Base-by-base conservation (phyloP, 495 filamentous ascomycete species). In the Tuber aestivum region DNA sequence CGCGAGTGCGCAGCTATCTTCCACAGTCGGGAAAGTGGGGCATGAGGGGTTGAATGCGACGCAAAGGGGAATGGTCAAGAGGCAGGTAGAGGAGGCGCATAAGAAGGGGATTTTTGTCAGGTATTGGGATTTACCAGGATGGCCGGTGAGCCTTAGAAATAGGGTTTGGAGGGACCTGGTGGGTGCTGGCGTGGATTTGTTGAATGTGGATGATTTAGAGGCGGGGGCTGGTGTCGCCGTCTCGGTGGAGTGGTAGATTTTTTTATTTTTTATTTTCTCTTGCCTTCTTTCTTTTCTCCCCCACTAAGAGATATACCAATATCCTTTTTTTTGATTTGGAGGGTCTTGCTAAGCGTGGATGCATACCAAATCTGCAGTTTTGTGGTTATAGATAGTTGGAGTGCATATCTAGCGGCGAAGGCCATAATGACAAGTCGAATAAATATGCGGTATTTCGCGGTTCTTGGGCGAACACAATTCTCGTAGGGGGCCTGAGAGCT, bases 131-230 rank as follows among this genome's bases (percentile, higher is more conserved):
- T 80, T 91, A 37, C 93, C 93, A 0, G 83, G 84, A 74, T 96
- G 93, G 93, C 93, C 93, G 18, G 83, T 91, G 35, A 87, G 88
- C 69, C 77, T 90, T 78, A 85, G 93, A 65, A 91, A 95, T 83
- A 86, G 88, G 75, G 84, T 96, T 27, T 96, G 93, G 93, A 84
- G 89, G 70, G 86, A 91, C 5, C 82, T 97, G n/a, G 86, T 90
- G 41, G 84, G 86, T 68, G 92, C 93, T 78, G 93, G 92, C 0
- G 90, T 91, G 32, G 89, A 90, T 70, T 84, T 94, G 61, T 83
- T 96, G 71, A 95, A 94, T 84, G 92, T 90, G 0, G 93, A 96
- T 85, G 92, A 95, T 84, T 81, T 96, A 61, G 84, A 88, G 77
- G 86, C 81, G 45, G 90, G 87, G 12, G 86, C 87, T 83, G 86